Conservation (phyloP, 345 rosid species). For the Salix koriyanagi region DNA sequence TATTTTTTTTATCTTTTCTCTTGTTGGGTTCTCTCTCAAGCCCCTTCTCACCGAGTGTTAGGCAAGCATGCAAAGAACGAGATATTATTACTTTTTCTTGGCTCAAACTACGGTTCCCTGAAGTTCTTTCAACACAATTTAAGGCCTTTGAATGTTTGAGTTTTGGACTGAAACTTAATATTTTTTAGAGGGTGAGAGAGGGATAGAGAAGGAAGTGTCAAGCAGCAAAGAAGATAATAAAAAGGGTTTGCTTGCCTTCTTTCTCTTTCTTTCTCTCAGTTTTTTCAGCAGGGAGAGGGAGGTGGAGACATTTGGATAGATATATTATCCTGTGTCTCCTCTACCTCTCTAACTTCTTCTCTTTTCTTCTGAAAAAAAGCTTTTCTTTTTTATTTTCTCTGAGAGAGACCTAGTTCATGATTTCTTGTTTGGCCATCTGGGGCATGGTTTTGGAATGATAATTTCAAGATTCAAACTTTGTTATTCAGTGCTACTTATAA, state of each 20-base stretch:
- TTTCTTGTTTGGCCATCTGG: not conserved
- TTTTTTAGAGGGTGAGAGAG: conserved; percentile 29
- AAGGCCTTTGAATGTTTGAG: not conserved
- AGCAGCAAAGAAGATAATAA: conserved; percentile 12
- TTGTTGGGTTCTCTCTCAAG: not conserved
- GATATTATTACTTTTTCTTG: not conserved
- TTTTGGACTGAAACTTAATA: not conserved
- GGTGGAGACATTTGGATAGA: conserved; percentile 58
- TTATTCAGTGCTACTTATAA: not conserved
- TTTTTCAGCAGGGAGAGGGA: conserved; percentile 40
- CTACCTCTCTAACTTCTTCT: conserved; percentile 52
- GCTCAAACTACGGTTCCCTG: not conserved
- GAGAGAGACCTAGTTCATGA: not conserved
- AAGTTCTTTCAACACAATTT: not conserved
- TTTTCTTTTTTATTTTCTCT: not conserved
- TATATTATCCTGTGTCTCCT: conserved; percentile 47
- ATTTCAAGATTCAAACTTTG: not conserved
- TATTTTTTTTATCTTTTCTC: not conserved
- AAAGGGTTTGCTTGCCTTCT: conserved; percentile 36
- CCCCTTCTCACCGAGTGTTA: not conserved
- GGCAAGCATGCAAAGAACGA: conserved; percentile 13
- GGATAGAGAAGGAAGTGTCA: conserved; percentile 78
- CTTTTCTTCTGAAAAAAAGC: not conserved
- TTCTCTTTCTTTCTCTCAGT: conserved; percentile 52
- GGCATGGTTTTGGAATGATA: not conserved